These are phyloP conservation scores for Cryptosporidium andersoni DNA, from an alignment of 169 alveolate species.

Conservation along the genomic window DNA sequence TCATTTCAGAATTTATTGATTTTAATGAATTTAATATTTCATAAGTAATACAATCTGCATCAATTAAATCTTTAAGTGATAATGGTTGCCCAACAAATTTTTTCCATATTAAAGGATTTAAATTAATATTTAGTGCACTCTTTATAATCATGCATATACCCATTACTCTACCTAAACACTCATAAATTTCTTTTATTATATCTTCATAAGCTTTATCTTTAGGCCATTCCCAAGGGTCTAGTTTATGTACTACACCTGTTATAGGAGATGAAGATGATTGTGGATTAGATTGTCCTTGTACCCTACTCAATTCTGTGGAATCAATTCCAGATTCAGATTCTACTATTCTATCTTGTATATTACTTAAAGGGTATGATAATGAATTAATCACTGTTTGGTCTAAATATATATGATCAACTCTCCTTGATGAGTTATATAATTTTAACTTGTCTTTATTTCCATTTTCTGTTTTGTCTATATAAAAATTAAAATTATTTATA, in stretches of 20 bases:
- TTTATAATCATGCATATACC: constrained; percentile 88
- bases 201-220: constrained; percentile 42
- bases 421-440: no score
- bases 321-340: constrained; percentile 3
- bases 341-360: not conserved
- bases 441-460: no score
- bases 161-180: constrained; percentile 88
- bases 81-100: constrained; percentile 77
- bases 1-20: constrained; percentile 73
- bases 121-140: constrained; percentile 83
- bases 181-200: constrained; percentile 80
- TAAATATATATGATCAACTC: not conserved
- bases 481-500: not conserved
- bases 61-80: constrained; percentile 79
- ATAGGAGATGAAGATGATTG: no score
- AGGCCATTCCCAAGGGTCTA: constrained; percentile 72
- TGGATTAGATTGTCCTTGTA: no score
- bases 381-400: constrained; percentile 33
- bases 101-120: constrained; percentile 90
- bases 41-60: constrained; percentile 83
- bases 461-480: no score
- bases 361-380: not conserved
- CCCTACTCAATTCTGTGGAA: no score
- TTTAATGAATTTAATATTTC: constrained; percentile 83
- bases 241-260: constrained; percentile 32